A percentile compares a stretch with the other conserved stretches of the same genome.
phyloP scores from a whole-genome alignment of 768 basidiomycete species.

The Podaxis mareebaensis region DNA sequence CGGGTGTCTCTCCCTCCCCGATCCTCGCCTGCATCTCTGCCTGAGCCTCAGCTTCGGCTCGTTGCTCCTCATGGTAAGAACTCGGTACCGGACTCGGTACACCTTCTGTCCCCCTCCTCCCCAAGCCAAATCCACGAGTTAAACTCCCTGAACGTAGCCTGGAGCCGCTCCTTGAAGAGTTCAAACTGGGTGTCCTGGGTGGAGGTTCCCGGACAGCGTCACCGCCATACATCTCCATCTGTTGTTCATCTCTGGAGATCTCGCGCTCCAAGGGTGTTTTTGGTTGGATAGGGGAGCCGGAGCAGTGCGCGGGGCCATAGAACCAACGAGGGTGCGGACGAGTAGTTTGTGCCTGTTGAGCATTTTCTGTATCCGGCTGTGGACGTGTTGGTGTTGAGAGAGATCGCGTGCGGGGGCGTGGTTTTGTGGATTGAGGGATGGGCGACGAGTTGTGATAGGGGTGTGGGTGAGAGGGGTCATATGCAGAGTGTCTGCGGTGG shows the following conservation, averaged over 20 bases:
- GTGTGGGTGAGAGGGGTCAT: not conserved
- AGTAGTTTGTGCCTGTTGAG: not conserved
- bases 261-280: constrained; percentile 6
- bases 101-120: not conserved
- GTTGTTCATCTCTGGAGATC: constrained; percentile 17
- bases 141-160: no score
- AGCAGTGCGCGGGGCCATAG: not conserved
- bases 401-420: not conserved
- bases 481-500: not conserved
- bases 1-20: not conserved
- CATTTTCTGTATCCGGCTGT: not conserved
- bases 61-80: not conserved
- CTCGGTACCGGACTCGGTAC: not conserved
- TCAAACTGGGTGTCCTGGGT: not conserved
- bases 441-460: not conserved
- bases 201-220: constrained; percentile 26
- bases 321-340: not conserved
- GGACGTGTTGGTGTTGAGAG: not conserved
- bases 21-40: not conserved
- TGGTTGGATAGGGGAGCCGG: not conserved
- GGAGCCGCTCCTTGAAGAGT: not conserved
- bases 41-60: no score
- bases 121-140: no score
- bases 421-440: not conserved
- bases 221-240: constrained; percentile 30